Percentiles rank a stretch among this genome's conserved stretches.
phyloP scores from a whole-genome alignment of 2,329 filamentous ascomycete genomes.

The Bipolaris gigantea region DNA sequence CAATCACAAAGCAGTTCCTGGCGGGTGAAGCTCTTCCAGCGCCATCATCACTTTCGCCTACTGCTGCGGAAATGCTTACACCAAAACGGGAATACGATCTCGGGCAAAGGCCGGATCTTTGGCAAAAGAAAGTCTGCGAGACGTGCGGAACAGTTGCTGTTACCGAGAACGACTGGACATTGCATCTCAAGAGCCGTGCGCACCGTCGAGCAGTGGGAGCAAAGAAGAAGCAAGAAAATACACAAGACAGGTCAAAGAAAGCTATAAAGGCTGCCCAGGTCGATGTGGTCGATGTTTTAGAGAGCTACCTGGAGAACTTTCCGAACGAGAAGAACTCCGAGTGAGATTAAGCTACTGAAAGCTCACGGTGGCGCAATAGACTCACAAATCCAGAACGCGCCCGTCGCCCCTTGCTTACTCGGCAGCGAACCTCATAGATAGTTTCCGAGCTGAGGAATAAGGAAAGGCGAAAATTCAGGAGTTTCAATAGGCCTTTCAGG shows the following conservation, averaged over 20 bases:
- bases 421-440: neutral
- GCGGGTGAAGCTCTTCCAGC: constrained; percentile 53
- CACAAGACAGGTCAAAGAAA: neutral
- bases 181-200: constrained; percentile 58
- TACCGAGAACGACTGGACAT: constrained; percentile 60
- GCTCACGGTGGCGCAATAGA: neutral
- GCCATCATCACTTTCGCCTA: constrained; percentile 58
- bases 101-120: constrained; percentile 49
- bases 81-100: constrained; percentile 57
- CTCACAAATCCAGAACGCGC: neutral
- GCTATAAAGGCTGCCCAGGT: constrained; percentile 3
- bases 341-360: neutral
- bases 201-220: constrained; percentile 51
- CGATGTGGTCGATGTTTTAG: constrained; percentile 28
- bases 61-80: constrained; percentile 60
- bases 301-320: constrained; percentile 23
- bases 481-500: neutral
- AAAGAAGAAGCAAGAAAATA: constrained; percentile 33
- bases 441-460: neutral
- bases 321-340: neutral
- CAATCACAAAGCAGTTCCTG: constrained; percentile 67
- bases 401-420: neutral
- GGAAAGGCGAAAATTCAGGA: neutral
- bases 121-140: constrained; percentile 65
- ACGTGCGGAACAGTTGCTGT: constrained; percentile 64